phyloP scores from a whole-genome alignment of 768 basidiomycete genomes.

The Russula brevipes region DNA sequence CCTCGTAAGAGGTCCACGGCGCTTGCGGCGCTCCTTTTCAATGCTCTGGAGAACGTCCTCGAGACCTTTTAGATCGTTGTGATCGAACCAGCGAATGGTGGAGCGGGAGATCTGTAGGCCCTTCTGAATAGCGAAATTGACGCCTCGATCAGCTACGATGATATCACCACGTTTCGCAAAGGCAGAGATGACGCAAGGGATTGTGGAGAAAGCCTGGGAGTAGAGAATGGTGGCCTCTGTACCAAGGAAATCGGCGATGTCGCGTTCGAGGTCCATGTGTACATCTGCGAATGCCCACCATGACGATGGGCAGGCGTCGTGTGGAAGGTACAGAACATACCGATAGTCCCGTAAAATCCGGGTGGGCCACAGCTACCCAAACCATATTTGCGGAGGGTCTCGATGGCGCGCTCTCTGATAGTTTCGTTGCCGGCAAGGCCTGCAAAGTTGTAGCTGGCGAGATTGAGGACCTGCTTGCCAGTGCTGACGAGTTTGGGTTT shows the following conservation, averaged over 20 bases:
- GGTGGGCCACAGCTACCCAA: conserved; percentile 94
- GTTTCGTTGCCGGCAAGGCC: conserved; percentile 84
- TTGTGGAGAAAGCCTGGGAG: conserved; percentile 88
- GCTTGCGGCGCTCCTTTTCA: conserved; percentile 86
- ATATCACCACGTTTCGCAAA: conserved; percentile 98
- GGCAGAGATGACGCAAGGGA: conserved; percentile 91
- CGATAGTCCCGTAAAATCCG: conserved; percentile 94
- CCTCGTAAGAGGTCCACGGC: conserved; percentile 73
- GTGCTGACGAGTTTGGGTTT: conserved; percentile 71
- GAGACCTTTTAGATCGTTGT: conserved; percentile 87
- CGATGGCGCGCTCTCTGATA: conserved; percentile 81
- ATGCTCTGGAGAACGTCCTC: conserved; percentile 84
- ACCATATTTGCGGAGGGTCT: conserved; percentile 82
- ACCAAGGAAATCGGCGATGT: conserved; percentile 87
- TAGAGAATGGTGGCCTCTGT: conserved; percentile 88
- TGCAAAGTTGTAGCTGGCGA: conserved; percentile 88
- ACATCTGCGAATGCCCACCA: conserved; percentile 55
- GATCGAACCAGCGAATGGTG: conserved; percentile 92
- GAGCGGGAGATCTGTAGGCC: conserved; percentile 91
- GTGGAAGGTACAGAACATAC: conserved; percentile 41
- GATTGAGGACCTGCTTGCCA: conserved; percentile 75
- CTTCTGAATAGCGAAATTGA: conserved; percentile 93
- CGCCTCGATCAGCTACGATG: conserved; percentile 96
- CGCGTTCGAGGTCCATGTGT: conserved; percentile 81
- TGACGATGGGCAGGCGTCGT: neutral